Conservation (phyloP, 306 rosid genomes). For the Acacia confusa region DNA sequence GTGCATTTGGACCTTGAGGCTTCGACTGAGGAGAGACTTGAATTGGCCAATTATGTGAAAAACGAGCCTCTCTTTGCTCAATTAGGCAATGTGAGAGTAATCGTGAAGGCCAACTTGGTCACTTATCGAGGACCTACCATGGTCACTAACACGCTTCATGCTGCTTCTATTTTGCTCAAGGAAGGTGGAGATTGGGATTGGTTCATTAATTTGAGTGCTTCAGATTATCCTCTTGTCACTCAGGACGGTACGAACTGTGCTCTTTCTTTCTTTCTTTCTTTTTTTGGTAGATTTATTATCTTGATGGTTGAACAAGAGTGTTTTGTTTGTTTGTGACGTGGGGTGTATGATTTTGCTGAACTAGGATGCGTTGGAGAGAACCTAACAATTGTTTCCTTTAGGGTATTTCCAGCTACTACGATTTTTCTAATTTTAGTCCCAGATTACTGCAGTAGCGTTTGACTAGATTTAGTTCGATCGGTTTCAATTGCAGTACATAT, state of each 20-base stretch:
- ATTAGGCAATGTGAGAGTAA: conserved; percentile 57
- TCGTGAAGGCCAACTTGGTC: conserved; percentile 68
- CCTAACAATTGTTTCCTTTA: not conserved
- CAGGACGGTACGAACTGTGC: conserved; percentile 58
- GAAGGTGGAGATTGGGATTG: conserved; percentile 81
- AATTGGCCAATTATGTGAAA: conserved; percentile 51
- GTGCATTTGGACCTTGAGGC: conserved; percentile 81
- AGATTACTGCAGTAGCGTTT: not conserved
- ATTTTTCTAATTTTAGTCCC: conserved; percentile 17
- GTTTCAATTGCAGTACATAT: not conserved
- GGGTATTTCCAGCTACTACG: not conserved
- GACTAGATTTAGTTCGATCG: not conserved
- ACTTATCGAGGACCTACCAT: conserved; percentile 76
- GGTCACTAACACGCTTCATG: conserved; percentile 77
- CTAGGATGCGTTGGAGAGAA: not conserved
- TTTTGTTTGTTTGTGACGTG: not conserved
- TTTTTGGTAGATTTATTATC: not conserved
- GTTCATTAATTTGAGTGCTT: conserved; percentile 76
- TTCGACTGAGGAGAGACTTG: conserved; percentile 55
- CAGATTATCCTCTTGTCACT: conserved; percentile 76
- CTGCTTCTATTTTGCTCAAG: conserved; percentile 66
- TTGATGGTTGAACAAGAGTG: not conserved
- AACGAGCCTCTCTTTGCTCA: conserved; percentile 51
- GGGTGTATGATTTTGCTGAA: not conserved
- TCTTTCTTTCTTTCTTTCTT: not conserved